phyloP scores from a whole-genome alignment of 2,329 filamentous ascomycete genomes.

The Zelopaecilomyces penicillatus region DNA sequence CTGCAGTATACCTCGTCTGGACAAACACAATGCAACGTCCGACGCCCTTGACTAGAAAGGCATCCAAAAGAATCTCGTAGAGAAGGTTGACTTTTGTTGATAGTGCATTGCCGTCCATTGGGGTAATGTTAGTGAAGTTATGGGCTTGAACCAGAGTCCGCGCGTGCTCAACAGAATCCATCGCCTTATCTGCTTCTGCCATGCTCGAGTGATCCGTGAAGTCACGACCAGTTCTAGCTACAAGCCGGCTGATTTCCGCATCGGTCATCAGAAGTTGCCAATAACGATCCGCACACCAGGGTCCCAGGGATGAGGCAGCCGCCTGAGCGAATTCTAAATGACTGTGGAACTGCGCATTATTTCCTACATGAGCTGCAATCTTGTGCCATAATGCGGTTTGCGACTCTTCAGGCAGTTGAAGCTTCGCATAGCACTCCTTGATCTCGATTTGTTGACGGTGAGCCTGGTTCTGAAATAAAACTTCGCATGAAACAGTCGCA shows the following conservation, averaged over 20 bases:
- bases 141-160: conserved; percentile 47
- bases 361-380: conserved; percentile 38
- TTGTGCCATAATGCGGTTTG: conserved; percentile 56
- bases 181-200: conserved; percentile 34
- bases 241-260: conserved; percentile 51
- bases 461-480: conserved; percentile 16
- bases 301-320: conserved; percentile 60
- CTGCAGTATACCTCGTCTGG: conserved; percentile 66
- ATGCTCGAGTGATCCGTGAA: conserved; percentile 12
- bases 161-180: conserved; percentile 50
- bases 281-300: conserved; percentile 76
- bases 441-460: conserved; percentile 41
- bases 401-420: conserved; percentile 36
- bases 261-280: conserved; percentile 66
- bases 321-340: conserved; percentile 52
- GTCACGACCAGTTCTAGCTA: conserved; percentile 43
- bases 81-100: conserved; percentile 68
- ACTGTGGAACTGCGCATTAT: conserved; percentile 40
- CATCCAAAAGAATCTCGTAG: conserved; percentile 47
- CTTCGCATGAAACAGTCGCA: conserved; percentile 53
- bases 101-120: conserved; percentile 25
- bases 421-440: conserved; percentile 32
- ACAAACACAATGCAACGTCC: conserved; percentile 80
- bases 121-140: conserved; percentile 23
- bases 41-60: conserved; percentile 52